phyloP scores from a whole-genome alignment of 2,329 filamentous ascomycete species.

The Hortaea werneckii region DNA sequence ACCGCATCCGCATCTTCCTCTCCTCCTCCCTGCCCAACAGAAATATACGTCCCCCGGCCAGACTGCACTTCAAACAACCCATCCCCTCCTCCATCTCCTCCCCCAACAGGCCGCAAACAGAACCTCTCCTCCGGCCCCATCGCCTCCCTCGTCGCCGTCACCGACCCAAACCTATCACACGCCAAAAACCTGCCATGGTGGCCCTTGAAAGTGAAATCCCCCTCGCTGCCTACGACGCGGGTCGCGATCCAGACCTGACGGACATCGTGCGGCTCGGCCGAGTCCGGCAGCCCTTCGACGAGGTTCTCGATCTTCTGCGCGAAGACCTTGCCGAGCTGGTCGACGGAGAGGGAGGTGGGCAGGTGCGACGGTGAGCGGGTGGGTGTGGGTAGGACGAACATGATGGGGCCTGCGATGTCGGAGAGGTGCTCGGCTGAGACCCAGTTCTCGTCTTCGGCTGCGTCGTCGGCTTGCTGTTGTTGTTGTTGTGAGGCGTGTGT shows the following conservation, averaged over 20 bases:
- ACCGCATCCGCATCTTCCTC: slow-evolving; percentile 19
- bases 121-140: slow-evolving; percentile 79
- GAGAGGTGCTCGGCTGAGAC: slow-evolving; percentile 65
- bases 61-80: slow-evolving; percentile 16
- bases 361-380: slow-evolving; percentile 22
- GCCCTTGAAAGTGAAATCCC: slow-evolving; percentile 69
- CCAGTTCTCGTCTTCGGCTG: slow-evolving; percentile 66
- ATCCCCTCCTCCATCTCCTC: slow-evolving; percentile 30
- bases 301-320: slow-evolving; percentile 75
- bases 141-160: slow-evolving; percentile 69
- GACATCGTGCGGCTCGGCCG: slow-evolving; percentile 89
- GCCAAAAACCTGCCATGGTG: slow-evolving; percentile 79
- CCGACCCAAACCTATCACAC: slow-evolving; percentile 71
- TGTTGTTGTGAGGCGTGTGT: slow-evolving; percentile 1
- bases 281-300: slow-evolving; percentile 69
- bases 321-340: slow-evolving; percentile 80
- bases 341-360: slow-evolving; percentile 69
- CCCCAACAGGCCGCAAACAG: slow-evolving; percentile 52
- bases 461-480: slow-evolving; percentile 40
- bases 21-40: slow-evolving; percentile 31
- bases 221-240: slow-evolving; percentile 68
- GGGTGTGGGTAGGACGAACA: slow-evolving; percentile 71
- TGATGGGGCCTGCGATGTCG: slow-evolving; percentile 72
- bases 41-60: slow-evolving; percentile 59
- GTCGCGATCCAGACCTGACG: slow-evolving; percentile 92